Conservation (phyloP, 169 alveolate genomes). For the Cryptosporidium muris region DNA sequence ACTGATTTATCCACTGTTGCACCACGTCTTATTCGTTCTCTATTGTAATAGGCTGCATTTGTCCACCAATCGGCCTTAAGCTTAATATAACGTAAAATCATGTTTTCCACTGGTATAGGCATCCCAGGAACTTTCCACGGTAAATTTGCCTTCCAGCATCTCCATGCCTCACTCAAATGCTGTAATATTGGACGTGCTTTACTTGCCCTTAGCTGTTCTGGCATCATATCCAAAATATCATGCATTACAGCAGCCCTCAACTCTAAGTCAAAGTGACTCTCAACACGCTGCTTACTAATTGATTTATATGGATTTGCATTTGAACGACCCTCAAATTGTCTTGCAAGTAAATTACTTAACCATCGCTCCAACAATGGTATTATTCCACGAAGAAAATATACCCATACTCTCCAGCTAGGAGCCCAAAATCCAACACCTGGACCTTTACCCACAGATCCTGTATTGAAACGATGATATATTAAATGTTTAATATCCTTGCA, state of each 20-base stretch:
- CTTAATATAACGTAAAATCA: conserved; percentile 97
- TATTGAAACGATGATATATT: conserved; percentile 98
- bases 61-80: conserved; percentile 99
- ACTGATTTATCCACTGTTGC: conserved; percentile 99
- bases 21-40: conserved; percentile 99
- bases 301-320: conserved; percentile 98
- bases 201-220: conserved; percentile 98
- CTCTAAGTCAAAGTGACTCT: conserved; percentile 98
- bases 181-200: conserved; percentile 98
- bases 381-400: conserved; percentile 97
- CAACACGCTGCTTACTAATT: conserved; percentile 99
- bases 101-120: conserved; percentile 99
- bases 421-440: conserved; percentile 99
- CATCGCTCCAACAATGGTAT: conserved; percentile 99
- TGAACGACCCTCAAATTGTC: conserved; percentile 99
- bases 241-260: conserved; percentile 99
- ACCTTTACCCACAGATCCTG: conserved; percentile 99
- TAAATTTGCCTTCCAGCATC: conserved; percentile 99
- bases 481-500: conserved; percentile 99
- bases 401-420: conserved; percentile 99
- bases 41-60: conserved; percentile 98
- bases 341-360: conserved; percentile 97
- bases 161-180: conserved; percentile 99
- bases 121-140: conserved; percentile 99
- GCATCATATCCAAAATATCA: conserved; percentile 99